Percentiles rank a stretch among this genome's conserved stretches.
Evolutionary conservation across 768 basidiomycete genomes (phyloP).

Genomic region (Melanogaster broomeanus): DNA sequence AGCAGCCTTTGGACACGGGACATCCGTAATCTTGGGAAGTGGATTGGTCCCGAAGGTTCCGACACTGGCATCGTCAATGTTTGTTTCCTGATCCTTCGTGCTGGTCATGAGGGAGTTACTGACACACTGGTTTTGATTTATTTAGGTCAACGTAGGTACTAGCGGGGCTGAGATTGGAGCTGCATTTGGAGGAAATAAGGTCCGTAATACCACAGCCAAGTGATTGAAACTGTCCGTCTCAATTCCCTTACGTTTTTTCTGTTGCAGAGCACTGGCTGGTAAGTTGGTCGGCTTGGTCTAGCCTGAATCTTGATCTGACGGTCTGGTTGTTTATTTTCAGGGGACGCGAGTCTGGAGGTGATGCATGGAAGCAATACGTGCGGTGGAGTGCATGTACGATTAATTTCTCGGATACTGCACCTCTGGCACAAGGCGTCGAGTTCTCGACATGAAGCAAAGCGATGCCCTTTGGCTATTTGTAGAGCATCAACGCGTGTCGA

Average conservation of each 20-base stretch:
- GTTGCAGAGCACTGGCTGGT: constrained; percentile 80
- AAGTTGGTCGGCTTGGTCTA: constrained; percentile 29
- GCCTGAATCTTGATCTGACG: constrained; percentile 21
- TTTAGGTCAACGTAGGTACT: constrained; percentile 65
- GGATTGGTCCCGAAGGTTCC: constrained; percentile 88
- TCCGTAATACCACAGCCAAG: constrained; percentile 28
- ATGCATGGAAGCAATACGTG: constrained; percentile 98
- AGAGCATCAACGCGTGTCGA: constrained; percentile 2
- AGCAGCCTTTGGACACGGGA: constrained; percentile 91
- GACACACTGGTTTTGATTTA: not conserved
- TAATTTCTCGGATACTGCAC: constrained; percentile 89
- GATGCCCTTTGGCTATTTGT: constrained; percentile 1
- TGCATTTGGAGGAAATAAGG: constrained; percentile 95
- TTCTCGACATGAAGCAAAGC: constrained; percentile 53
- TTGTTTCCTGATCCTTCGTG: constrained; percentile 27
- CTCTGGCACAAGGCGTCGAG: constrained; percentile 90
- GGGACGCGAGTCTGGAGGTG: constrained; percentile 97
- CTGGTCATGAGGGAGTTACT: constrained; percentile 8
- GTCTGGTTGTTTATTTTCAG: constrained; percentile 37
- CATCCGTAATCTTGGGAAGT: constrained; percentile 81
- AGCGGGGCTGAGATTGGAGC: constrained; percentile 79
- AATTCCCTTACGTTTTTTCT: constrained; percentile 16
- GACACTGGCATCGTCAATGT: constrained; percentile 95
- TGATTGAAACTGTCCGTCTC: constrained; percentile 13
- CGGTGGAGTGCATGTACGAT: constrained; percentile 92